Conservation (phyloP, 2,329 filamentous ascomycete species). For the Aspergillus japonicus region DNA sequence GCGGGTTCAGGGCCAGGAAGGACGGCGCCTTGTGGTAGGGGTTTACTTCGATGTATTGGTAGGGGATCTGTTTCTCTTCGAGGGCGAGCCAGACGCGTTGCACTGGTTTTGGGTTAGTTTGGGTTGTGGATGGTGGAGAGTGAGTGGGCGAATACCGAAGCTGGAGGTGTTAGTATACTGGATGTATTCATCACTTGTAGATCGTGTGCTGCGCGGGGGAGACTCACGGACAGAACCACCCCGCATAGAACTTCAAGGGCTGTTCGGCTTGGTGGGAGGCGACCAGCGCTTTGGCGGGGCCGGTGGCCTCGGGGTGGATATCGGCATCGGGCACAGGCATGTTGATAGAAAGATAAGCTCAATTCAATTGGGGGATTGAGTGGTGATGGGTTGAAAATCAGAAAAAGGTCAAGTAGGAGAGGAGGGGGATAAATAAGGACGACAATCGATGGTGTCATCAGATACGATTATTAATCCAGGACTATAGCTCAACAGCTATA, state of each 20-base stretch:
- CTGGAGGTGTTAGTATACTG: conserved; percentile 19
- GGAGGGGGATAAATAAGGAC: background rate
- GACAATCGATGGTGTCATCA: conserved; percentile 10
- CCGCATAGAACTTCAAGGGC: conserved; percentile 63
- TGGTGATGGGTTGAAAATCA: conserved; percentile 26
- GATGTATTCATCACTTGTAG: background rate
- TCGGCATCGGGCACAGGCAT: conserved; percentile 35
- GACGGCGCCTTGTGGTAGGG: conserved; percentile 70
- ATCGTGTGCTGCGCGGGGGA: conserved; percentile 6
- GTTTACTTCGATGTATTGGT: conserved; percentile 77
- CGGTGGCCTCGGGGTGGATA: conserved; percentile 47
- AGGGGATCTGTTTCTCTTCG: conserved; percentile 69
- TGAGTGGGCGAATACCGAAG: conserved; percentile 32
- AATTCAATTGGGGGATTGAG: too few species aligned
- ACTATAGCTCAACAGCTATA: background rate
- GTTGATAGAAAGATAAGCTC: too few species aligned
- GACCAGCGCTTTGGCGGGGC: conserved; percentile 41
- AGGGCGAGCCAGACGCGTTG: conserved; percentile 73
- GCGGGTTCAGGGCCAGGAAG: conserved; percentile 70
- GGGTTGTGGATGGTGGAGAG: background rate
- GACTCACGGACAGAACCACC: conserved; percentile 67
- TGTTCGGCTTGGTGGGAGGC: conserved; percentile 34
- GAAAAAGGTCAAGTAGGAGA: background rate
- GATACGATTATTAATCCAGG: conserved; percentile 7
- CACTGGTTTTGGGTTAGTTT: conserved; percentile 37